These are phyloP conservation scores for Rhodotorula sp. DNA, from an alignment of 1,284 basidiomycete species.

Conservation along the genomic window DNA sequence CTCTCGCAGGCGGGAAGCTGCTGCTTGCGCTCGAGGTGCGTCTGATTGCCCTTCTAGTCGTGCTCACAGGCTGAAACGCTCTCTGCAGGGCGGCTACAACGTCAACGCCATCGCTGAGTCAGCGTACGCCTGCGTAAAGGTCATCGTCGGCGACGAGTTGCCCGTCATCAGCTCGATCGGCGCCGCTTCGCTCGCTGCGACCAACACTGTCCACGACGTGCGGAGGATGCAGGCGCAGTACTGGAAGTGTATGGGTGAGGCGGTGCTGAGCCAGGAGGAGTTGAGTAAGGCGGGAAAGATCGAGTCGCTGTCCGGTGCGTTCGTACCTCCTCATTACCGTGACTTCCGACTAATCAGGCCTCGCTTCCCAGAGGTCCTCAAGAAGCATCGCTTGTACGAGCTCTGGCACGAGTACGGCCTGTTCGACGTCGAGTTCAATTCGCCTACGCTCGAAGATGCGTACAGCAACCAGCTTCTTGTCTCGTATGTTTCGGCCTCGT, in stretches of 20 bases:
- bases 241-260: conserved; percentile 70
- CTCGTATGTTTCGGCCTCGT: conserved; percentile 59
- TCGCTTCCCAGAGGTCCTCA: conserved; percentile 65
- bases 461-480: conserved; percentile 79
- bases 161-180: conserved; percentile 63
- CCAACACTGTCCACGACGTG: conserved; percentile 82
- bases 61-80: conserved; percentile 3
- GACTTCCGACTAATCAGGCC: background rate
- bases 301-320: conserved; percentile 31
- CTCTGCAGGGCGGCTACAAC: conserved; percentile 84
- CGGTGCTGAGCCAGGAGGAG: conserved; percentile 25
- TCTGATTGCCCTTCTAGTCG: background rate
- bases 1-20: conserved; percentile 82
- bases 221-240: conserved; percentile 80
- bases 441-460: conserved; percentile 61
- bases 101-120: conserved; percentile 83
- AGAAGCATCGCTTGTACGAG: conserved; percentile 75
- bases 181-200: conserved; percentile 70
- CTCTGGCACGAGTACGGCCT: conserved; percentile 69
- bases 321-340: background rate
- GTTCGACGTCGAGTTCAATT: conserved; percentile 74
- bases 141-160: conserved; percentile 81
- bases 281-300: conserved; percentile 37
- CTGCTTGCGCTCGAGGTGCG: conserved; percentile 89
- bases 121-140: conserved; percentile 76